These are phyloP conservation scores for Hypoxylon perforatum DNA, from an alignment of 495 filamentous ascomycete species.

Conservation along the genomic window DNA sequence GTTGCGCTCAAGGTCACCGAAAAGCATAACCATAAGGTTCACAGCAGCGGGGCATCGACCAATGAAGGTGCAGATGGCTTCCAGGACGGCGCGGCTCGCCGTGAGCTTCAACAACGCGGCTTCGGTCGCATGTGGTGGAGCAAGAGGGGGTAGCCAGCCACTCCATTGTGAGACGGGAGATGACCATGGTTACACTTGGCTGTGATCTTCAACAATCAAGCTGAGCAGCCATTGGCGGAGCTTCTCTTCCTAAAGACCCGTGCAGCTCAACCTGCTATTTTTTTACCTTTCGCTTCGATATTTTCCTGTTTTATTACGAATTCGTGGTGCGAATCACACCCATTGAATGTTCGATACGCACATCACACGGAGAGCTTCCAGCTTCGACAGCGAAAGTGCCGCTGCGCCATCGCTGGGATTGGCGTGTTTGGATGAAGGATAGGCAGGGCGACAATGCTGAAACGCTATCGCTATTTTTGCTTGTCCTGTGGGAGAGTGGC, in stretches of 20 bases:
- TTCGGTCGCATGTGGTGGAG: slow-evolving; percentile 69
- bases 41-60: slow-evolving; percentile 50
- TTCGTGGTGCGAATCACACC: slow-evolving; percentile 29
- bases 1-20: slow-evolving; percentile 71
- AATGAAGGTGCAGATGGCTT: slow-evolving; percentile 61
- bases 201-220: slow-evolving; percentile 43
- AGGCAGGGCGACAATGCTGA: slow-evolving; percentile 53
- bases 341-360: slow-evolving; percentile 36
- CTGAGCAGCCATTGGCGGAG: slow-evolving; percentile 22
- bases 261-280: slow-evolving; percentile 48
- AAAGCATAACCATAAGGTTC: slow-evolving; percentile 56
- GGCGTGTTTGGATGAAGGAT: slow-evolving; percentile 39
- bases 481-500: slow-evolving; percentile 36
- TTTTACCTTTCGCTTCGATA: slow-evolving; percentile 38
- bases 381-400: slow-evolving; percentile 55
- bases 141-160: slow-evolving; percentile 21
- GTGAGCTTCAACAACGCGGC: slow-evolving; percentile 75
- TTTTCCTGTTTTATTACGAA: slow-evolving; percentile 30
- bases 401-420: slow-evolving; percentile 55
- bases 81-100: slow-evolving; percentile 75
- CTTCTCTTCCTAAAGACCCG: slow-evolving; percentile 10
- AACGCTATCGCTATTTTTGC: slow-evolving; percentile 52
- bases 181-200: slow-evolving; percentile 15
- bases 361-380: slow-evolving; percentile 37
- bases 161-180: slow-evolving; percentile 6